These are phyloP conservation scores for Magnusiomyces starmeri DNA, from an alignment of 1,139 yeast species.

Conservation along the genomic window DNA sequence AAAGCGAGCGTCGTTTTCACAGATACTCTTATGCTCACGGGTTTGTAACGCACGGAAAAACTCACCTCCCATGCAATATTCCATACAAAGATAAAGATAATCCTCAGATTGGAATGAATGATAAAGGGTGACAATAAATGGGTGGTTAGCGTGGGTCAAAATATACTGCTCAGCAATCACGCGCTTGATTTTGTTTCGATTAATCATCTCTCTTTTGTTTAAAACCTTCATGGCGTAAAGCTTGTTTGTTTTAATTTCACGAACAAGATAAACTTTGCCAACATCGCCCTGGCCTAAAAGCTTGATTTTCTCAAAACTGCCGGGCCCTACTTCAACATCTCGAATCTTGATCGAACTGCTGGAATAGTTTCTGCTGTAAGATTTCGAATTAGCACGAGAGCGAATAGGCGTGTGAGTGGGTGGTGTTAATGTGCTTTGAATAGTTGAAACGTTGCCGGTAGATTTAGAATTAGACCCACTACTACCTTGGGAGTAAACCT, in stretches of 20 bases:
- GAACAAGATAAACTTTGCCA: slow-evolving; percentile 88
- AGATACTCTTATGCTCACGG: slow-evolving; percentile 74
- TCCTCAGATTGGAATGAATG: slow-evolving; percentile 96
- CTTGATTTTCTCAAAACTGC: slow-evolving; percentile 80
- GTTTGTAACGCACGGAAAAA: slow-evolving; percentile 95
- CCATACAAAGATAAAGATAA: slow-evolving; percentile 92
- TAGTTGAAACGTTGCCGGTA: neutral
- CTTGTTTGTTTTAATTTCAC: slow-evolving; percentile 67
- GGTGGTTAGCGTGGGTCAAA: slow-evolving; percentile 90
- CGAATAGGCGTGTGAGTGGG: slow-evolving; percentile 15
- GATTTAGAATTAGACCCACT: neutral
- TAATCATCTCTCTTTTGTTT: slow-evolving; percentile 87
- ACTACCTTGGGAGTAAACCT: neutral
- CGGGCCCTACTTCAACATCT: slow-evolving; percentile 76
- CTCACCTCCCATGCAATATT: slow-evolving; percentile 99
- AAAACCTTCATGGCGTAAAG: slow-evolving; percentile 90
- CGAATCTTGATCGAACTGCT: slow-evolving; percentile 59
- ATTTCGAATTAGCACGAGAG: slow-evolving; percentile 33
- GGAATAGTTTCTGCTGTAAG: slow-evolving; percentile 50
- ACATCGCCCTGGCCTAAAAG: slow-evolving; percentile 95
- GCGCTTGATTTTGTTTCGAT: slow-evolving; percentile 87
- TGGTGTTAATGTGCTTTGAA: neutral
- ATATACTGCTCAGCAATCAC: slow-evolving; percentile 96
- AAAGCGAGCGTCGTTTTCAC: slow-evolving; percentile 83
- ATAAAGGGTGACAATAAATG: slow-evolving; percentile 90